Evolutionary conservation across 495 filamentous ascomycete species (phyloP).

Genomic region (Penicillium chermesinum): DNA sequence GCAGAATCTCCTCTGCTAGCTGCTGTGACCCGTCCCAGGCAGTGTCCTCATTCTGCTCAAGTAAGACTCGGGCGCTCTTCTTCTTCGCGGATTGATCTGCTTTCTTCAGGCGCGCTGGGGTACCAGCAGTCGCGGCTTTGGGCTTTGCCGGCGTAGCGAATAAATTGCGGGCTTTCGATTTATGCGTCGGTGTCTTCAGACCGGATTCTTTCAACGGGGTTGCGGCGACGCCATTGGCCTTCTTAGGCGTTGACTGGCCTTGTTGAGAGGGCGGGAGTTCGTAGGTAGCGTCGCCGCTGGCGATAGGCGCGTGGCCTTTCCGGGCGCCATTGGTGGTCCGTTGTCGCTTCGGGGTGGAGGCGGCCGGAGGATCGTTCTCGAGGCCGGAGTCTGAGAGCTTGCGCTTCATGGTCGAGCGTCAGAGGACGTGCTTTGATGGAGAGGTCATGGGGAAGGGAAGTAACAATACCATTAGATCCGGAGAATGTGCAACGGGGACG

Average conservation of each 20-base stretch:
- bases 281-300: constrained; percentile 19
- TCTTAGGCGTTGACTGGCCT: constrained; percentile 35
- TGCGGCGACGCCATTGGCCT: constrained; percentile 28
- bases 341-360: constrained; percentile 41
- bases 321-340: constrained; percentile 27
- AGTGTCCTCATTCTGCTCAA: constrained; percentile 68
- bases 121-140: constrained; percentile 29
- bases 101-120: constrained; percentile 56
- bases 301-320: constrained; percentile 21
- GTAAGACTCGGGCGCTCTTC: constrained; percentile 72
- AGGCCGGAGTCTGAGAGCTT: constrained; percentile 40
- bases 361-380: constrained; percentile 31
- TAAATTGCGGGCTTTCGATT: constrained; percentile 34
- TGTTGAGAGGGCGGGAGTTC: constrained; percentile 28
- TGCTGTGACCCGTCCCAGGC: constrained; percentile 69
- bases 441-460: constrained; percentile 17
- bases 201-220: constrained; percentile 38
- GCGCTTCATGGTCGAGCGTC: constrained; percentile 38
- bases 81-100: constrained; percentile 79
- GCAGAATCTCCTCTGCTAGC: constrained; percentile 67
- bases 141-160: constrained; percentile 39
- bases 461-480: constrained; percentile 39
- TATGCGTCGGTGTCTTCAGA: constrained; percentile 41
- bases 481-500: constrained; percentile 27
- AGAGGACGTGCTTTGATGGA: constrained; percentile 10